Evolutionary conservation across 306 rosid genomes (phyloP), one percentile per base, ranked within the genome.

Genomic region (Rosa rugosa): DNA sequence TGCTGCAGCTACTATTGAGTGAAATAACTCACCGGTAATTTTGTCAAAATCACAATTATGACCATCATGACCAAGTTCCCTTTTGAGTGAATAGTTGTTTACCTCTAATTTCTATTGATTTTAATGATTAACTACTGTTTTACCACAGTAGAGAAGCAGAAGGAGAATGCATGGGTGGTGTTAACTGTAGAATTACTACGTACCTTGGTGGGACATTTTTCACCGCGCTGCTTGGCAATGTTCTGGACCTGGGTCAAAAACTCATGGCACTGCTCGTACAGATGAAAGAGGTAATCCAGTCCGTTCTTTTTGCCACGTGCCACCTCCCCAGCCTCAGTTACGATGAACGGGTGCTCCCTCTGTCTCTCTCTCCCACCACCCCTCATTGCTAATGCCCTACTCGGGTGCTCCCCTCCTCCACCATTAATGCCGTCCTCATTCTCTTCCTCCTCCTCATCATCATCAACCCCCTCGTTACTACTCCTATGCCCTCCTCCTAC

Each of bases 221-320:
- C 99, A 66, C 99, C 98, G 7, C 94, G 96, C 59, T 95, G 94
- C 80, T 93, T 92, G 63, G 97, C 97, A 1, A 90, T 88, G 76
- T 85, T 87, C 82, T 95, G 99, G 59, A 95, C 99, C 59, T 95
- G 99, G 54, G 87, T 84, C 85, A 95, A 72, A 83, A 95, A 95
- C 65, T 87, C 92, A 46, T 94, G 99, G 80, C 99, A 95, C 78
- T 93, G 99, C 46, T 91, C 99, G 70, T 91, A 95, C 51, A 95
- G 91, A 14, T 95, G 97, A 84, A 95, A 95, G 14, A 95, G 92
- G 76, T 95, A 95, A 77, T 95, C 99, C 0, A 95, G 91, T 23
- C 99, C 99, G 82, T 95, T 95, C 90, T 95, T 95, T 76, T 95
- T 95, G 76, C 99, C 99, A 80, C 99, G 97, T 74, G 99, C 99